Evolutionary conservation across 768 basidiomycete species (phyloP), one percentile per base, ranked within the genome.

Genomic region (Podaxis carcinomalis): DNA sequence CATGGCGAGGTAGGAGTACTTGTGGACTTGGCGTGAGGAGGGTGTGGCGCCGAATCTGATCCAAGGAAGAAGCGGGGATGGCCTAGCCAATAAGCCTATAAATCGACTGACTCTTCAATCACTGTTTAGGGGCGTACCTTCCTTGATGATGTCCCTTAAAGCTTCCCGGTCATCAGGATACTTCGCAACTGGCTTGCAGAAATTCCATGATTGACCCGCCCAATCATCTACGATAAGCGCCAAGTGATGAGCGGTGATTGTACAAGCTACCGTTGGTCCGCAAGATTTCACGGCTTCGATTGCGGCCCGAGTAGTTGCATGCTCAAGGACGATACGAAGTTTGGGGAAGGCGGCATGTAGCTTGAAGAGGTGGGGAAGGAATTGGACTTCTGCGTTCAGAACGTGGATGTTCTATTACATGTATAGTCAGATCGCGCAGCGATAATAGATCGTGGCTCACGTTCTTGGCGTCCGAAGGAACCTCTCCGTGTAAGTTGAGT

Each of bases 101-200:
- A n/a, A n/a, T 21, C 14, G 25, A 9, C 36, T 35, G 47, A 3
- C 42, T 51, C 5, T 36, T 1, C 14, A 14, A 35, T 19, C 4
- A 5, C 75, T 46, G 62, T 32, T 32, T 9, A 32, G 0, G 32
- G 32, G 32, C 32, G 32, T 32, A 90, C 93, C 92, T 78, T 91
- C 84, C 64, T 74, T 78, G 50, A 97, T 82, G 28, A 94, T 86
- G 21, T 89, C 81, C 54, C 85, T 83, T 60, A 99, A 75, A 13
- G 96, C 94, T 67, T 84, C 73, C 14, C 96, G 82, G 71, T 99
- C 97, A 65, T 90, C 88, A 1, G 96, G 96, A 71, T 86, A 95
- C 75, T 99, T 99, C 11, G 97, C 95, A 21, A 99, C 90, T 0
- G 97, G 97, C 73, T 98, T 99, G 80, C 97, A 98, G 75, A 90